These are phyloP conservation scores for Glonium stellatum DNA, from an alignment of 495 filamentous ascomycete species.

Conservation along the genomic window DNA sequence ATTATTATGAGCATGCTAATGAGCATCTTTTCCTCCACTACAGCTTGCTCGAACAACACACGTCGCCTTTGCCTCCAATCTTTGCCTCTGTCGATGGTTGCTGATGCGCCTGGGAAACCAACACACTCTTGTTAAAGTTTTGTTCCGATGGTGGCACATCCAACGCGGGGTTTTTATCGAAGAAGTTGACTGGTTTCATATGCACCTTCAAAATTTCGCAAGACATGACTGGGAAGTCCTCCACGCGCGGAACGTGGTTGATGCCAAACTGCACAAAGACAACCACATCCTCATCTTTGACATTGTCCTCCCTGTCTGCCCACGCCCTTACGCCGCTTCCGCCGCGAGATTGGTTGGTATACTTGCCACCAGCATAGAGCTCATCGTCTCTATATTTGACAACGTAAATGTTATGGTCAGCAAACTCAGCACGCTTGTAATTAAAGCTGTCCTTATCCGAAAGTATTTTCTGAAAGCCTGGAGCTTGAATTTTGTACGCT, in stretches of 20 bases:
- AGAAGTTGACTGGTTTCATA: conserved; percentile 67
- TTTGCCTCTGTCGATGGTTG: conserved; percentile 31
- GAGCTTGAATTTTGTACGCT: conserved; percentile 69
- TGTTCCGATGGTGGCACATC: conserved; percentile 62
- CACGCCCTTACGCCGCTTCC: conserved; percentile 45
- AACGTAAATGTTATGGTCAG: conserved; percentile 74
- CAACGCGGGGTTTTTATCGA: conserved; percentile 64
- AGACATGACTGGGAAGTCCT: conserved; percentile 52
- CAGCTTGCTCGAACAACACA: conserved; percentile 39
- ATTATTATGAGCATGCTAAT: no score
- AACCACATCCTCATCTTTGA: conserved; percentile 40
- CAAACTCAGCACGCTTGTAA: conserved; percentile 71
- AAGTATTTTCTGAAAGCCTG: conserved; percentile 73
- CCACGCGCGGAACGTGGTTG: conserved; percentile 36
- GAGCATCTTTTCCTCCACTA: background rate
- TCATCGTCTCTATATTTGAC: conserved; percentile 72
- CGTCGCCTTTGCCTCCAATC: conserved; percentile 34
- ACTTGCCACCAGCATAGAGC: conserved; percentile 73
- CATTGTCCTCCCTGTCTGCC: conserved; percentile 37
- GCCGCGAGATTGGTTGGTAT: conserved; percentile 75
- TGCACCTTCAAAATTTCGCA: conserved; percentile 55
- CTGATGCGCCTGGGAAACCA: conserved; percentile 38
- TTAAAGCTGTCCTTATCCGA: conserved; percentile 62
- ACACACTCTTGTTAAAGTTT: conserved; percentile 43
- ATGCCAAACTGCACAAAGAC: conserved; percentile 42